Base-by-base conservation (phyloP, 106 monocot genomes). In the Dendrobium huoshanense region DNA sequence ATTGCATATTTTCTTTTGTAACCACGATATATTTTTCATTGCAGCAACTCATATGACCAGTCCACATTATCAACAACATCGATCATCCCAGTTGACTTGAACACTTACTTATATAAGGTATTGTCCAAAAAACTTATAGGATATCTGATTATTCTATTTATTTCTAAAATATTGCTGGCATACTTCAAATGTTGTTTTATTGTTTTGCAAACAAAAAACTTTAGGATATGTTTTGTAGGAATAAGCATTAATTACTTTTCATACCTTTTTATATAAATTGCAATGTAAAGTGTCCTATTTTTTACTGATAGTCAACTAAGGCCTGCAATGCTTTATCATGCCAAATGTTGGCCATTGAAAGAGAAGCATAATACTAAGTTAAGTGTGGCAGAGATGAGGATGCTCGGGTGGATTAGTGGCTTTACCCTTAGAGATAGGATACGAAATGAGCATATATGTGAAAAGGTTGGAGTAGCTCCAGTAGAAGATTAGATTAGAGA, bases 81-180 rank as follows among this genome's bases (percentile, higher is more conserved):
- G 74, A 95, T 93, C 51, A 67, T 99, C 76, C 98, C 95, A 68
- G 98, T 95, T 40, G 95, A 99, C 75, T 83, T 99, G 65, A 99
- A 99, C 83, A 89, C 84, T 77, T 95, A 84, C 73, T 70, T 95
- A 56, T 89, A 86, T 24, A 99, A 93, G 98, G 98, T 96, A 65
- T 45, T 59, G 13, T 70, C 33, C 15, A 15, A 5, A 70, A 70
- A 70, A 37, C 37, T 37, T 4, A 3, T 15, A 0, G 3, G 9
- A 70, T 70, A 70, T 33, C 15, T 61, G 41, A 42, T 2, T 47
- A 70, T 45, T 37, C 37, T 5, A 49, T 11, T 27, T 47, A 9
- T 76, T 9, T 70, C 33, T 70, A 15, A 16, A 70, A 31, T 33
- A 37, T 70, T 70, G 64, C 64, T 70, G 3, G 11, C 25, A 15